phyloP scores from a whole-genome alignment of 148 eudicot species.

The Polygonum aviculare region DNA sequence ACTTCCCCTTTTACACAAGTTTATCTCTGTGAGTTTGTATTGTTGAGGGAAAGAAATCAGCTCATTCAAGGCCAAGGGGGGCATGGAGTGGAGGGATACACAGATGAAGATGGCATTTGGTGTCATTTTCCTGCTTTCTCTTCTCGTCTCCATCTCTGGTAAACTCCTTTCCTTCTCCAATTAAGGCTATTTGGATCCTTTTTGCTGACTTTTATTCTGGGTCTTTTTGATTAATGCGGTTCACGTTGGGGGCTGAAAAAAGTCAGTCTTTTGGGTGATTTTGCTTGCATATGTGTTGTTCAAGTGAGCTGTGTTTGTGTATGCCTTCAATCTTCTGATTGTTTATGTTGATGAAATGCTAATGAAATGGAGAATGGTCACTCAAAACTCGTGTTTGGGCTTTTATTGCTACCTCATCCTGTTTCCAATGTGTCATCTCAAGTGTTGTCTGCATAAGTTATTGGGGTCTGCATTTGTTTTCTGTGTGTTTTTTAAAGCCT shows the following conservation, averaged over 20 bases:
- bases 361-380: neutral
- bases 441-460: neutral
- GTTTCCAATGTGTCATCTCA: neutral
- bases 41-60: neutral
- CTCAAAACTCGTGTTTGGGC: neutral
- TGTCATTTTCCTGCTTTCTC: neutral
- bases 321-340: neutral
- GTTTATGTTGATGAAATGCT: neutral
- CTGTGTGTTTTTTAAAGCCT: neutral
- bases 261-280: neutral
- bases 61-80: neutral
- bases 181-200: neutral
- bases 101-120: neutral
- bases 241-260: neutral
- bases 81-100: neutral
- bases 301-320: neutral
- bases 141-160: constrained; percentile 3
- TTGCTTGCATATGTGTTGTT: neutral
- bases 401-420: neutral
- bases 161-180: neutral
- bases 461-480: neutral
- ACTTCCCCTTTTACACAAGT: neutral
- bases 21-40: neutral
- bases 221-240: neutral
- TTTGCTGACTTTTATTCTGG: neutral